phyloP scores from a whole-genome alignment of 345 rosid genomes.

The Brassica napus region Da-Ae NC_063440.1:20656001-20656500 shows the following conservation, averaged over 20 bases:
- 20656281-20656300: neutral
- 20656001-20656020: conserved; percentile 7
- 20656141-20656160: neutral
- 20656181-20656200: neutral
- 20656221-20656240: neutral
- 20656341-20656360: neutral
- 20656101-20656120: neutral
- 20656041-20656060: neutral
- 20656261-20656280: neutral
- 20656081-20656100: neutral
- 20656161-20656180: neutral
- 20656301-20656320: neutral
- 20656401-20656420: neutral
- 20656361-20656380: neutral
- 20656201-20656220: neutral
- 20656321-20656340: neutral
- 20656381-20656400: neutral
- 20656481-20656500: neutral
- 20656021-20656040: neutral
- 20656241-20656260: neutral
- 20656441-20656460: neutral
- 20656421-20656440: neutral
- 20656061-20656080: neutral
- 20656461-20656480: neutral
- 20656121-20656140: neutral